Base-by-base conservation (phyloP, 106 monocot genomes). In the Dendrobium officinale region DNA sequence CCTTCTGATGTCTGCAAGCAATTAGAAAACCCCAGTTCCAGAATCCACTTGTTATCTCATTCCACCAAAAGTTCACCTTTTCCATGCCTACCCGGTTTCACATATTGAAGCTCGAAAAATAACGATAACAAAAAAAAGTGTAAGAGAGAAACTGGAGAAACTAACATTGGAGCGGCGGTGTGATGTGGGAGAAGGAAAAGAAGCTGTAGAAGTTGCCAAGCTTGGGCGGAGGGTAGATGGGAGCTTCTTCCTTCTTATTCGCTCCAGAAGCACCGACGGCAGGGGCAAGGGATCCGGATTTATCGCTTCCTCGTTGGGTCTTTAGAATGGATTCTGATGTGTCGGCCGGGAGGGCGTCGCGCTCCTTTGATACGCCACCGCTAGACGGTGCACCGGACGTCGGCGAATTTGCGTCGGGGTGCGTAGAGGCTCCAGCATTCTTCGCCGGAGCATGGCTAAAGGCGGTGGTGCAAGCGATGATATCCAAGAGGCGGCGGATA, bases 161-260 rank as follows among this genome's bases (percentile, higher is more conserved):
- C 86, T 87, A 19, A 94, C 97, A 97, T 79, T 92, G 94, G 10
- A 97, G 61, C 2, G 97, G 97, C 7, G 97, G 81, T 0, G 86
- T 31, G 79, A 97, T 89, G 82, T 97, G 89, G 66, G 97, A 86
- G 83, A 97, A 92, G 37, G 97, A 92, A 83, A 94, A 94, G 86
- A 97, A 94, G 79, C 94, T 94, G 86, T 97, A 97, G 87, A 97
- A 97, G 88, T 97, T 86, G 70, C 86, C 88, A 74, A 97, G 94
- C 90, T 88, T 92, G 18, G 97, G 97, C 17, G 91, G 90, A 72
- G 97, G 97, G 84, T 97, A 94, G 56, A 97, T 77, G 0, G 88
- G 83, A 81, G 85, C 83, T 82, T 91, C 93, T 42, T 91, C 90
- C 61, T 92, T 87, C 31, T 85, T 56, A 37, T 42, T 80, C 8